Conservation (phyloP, 1,139 yeast species). For the Kodamaea anthophila region DNA sequence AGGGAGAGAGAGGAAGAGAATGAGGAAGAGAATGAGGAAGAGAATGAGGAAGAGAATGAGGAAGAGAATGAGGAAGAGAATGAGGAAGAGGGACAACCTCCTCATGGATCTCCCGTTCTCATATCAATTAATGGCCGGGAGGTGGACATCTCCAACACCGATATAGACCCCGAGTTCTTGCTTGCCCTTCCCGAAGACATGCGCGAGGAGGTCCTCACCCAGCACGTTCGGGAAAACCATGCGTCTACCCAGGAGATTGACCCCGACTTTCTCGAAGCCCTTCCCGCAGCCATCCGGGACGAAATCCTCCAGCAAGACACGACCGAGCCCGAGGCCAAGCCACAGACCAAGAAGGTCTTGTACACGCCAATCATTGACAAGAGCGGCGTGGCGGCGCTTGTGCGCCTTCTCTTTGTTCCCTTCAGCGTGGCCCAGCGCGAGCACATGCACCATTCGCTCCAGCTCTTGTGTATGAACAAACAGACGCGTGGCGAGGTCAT, state of each 20-base stretch:
- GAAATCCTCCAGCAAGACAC: slow-evolving; percentile 71
- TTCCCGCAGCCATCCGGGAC: slow-evolving; percentile 68
- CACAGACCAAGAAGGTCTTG: slow-evolving; percentile 28
- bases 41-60: slow-evolving; percentile 9
- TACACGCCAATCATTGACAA: slow-evolving; percentile 70
- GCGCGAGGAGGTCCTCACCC: slow-evolving; percentile 88
- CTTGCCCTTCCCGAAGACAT: slow-evolving; percentile 90
- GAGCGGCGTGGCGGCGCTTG: slow-evolving; percentile 67
- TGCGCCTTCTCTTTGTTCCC: slow-evolving; percentile 70
- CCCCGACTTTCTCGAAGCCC: slow-evolving; percentile 74
- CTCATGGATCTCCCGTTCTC: slow-evolving; percentile 50
- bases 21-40: slow-evolving; percentile 15
- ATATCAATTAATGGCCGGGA: slow-evolving; percentile 74
- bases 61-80: slow-evolving; percentile 16
- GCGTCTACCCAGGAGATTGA: slow-evolving; percentile 60
- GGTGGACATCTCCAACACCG: slow-evolving; percentile 85
- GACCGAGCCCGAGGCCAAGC: slow-evolving; percentile 21
- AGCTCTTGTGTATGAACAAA: slow-evolving; percentile 66
- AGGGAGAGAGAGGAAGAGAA: too few relatives aligned
- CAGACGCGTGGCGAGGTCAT: slow-evolving; percentile 77
- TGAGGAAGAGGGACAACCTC: slow-evolving; percentile 19
- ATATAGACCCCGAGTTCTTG: slow-evolving; percentile 85
- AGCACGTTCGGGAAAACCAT: slow-evolving; percentile 67
- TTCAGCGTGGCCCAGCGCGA: slow-evolving; percentile 63
- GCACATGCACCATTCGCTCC: slow-evolving; percentile 58